Evolutionary conservation across 495 filamentous ascomycete species (phyloP), one percentile per base, ranked within the genome.

Genomic region (Podospora appendiculata): DNA sequence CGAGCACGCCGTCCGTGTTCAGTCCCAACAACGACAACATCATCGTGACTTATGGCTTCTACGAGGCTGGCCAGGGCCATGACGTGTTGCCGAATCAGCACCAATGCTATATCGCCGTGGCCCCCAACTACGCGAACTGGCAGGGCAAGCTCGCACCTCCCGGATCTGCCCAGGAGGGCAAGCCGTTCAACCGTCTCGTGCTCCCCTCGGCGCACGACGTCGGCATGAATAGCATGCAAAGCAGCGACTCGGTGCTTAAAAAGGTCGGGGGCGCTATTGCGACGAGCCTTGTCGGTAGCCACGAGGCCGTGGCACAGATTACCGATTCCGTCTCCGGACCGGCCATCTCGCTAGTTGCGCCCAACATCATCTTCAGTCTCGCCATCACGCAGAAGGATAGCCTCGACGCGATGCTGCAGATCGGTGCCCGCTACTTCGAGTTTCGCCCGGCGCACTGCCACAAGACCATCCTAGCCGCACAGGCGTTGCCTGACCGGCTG

Each of bases 361-460:
- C 73, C 32, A 71, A 73, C 45, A 79, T 81, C 58, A 69, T 81
- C 58, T 63, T 61, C 45, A 70, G 68, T 17, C 62, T 79, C n/a
- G 70, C 77, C 52, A 71, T 79, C 41, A 81, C 75, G 38, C 77
- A 81, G 51, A 81, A 81, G 52, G 75, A 80, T 52, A 56, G 53
- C 36, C 61, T 80, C 4, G 56, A 64, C 32, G 56, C 65, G 14
- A 72, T 80, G 52, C 67, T 81, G 38, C 52, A 49, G 36, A 67
- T 80, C 39, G 77, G 78, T 8, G 74, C 75, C 0, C 61, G 78
- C 16, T 81, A 79, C 59, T 81, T 80, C 43, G 78, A 80, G 62
- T 79, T 79, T 49, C 70, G 78, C 8, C 77, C 78, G 1, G 76
- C 78, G 1, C 69, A 72, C 38, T 64, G 75, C 19, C 73, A 77